These are phyloP conservation scores for Boeremia exigua DNA, from an alignment of 2,329 filamentous ascomycete genomes.

Conservation along the genomic window DNA sequence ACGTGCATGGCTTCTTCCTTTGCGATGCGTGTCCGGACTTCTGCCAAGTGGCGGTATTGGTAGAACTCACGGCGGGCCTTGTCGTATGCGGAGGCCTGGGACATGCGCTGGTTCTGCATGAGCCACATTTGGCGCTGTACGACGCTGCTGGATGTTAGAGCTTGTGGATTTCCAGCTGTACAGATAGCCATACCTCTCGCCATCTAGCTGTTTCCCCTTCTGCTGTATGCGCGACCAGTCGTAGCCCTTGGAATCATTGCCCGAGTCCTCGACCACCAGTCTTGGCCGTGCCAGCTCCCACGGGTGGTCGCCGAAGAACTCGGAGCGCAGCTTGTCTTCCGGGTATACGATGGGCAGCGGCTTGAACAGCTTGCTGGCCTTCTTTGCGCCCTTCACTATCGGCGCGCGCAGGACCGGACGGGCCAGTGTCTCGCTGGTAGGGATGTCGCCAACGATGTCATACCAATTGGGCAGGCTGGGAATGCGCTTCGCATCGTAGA, in stretches of 20 bases:
- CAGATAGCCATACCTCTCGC: conserved; percentile 70
- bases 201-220: conserved; percentile 75
- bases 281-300: conserved; percentile 94
- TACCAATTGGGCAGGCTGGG: conserved; percentile 61
- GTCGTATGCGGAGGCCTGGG: conserved; percentile 79
- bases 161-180: too few species aligned
- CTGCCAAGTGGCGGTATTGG: conserved; percentile 77
- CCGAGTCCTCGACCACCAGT: conserved; percentile 83
- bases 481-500: conserved; percentile 54
- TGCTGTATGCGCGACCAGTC: conserved; percentile 85
- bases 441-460: conserved; percentile 61
- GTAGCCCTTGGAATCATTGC: conserved; percentile 75
- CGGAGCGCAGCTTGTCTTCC: conserved; percentile 79
- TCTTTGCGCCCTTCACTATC: conserved; percentile 51
- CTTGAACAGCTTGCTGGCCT: conserved; percentile 78
- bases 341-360: conserved; percentile 79
- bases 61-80: conserved; percentile 90
- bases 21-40: conserved; percentile 81
- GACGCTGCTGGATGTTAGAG: conserved; percentile 64
- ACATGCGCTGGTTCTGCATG: conserved; percentile 64
- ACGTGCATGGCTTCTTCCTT: conserved; percentile 84
- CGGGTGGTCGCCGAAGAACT: conserved; percentile 92
- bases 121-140: conserved; percentile 90
- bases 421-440: conserved; percentile 65
- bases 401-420: conserved; percentile 60